Conservation (phyloP, 2,329 filamentous ascomycete species). For the Diaporthe ampelina region DNA sequence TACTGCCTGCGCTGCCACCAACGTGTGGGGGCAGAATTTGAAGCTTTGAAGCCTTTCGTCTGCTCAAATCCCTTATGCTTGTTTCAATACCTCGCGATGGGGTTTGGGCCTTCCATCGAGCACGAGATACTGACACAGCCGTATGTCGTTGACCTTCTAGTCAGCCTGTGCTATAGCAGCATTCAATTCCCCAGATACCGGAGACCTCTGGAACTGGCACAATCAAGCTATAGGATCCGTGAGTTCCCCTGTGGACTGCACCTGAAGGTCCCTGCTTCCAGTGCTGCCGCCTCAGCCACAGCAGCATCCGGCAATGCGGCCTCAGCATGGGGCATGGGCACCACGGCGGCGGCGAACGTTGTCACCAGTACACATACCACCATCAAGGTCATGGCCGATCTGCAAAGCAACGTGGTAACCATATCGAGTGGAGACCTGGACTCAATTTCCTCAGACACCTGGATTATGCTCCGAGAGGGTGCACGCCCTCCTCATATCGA, state of each 20-base stretch:
- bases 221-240: constrained; percentile 52
- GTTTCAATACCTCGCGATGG: constrained; percentile 90
- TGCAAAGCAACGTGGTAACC: not conserved
- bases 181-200: constrained; percentile 30
- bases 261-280: constrained; percentile 51
- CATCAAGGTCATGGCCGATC: constrained; percentile 41
- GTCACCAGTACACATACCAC: not conserved
- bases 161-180: constrained; percentile 85
- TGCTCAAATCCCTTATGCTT: constrained; percentile 83
- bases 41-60: constrained; percentile 83
- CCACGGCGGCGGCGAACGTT: not conserved
- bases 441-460: constrained; percentile 15
- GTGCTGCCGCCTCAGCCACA: not conserved
- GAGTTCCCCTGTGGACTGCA: constrained; percentile 60
- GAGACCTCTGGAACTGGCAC: not conserved
- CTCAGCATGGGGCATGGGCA: not conserved
- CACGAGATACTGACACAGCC: constrained; percentile 86
- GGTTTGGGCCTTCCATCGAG: constrained; percentile 87
- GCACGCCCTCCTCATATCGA: constrained; percentile 1
- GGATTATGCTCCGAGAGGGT: constrained; percentile 29
- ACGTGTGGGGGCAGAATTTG: constrained; percentile 73
- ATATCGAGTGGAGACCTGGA: not conserved
- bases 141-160: constrained; percentile 84
- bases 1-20: constrained; percentile 90
- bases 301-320: not conserved